Evolutionary conservation across 371 early-diverging fungal species (phyloP).

Genomic region (Paraphysoderma sedebokerense): DNA sequence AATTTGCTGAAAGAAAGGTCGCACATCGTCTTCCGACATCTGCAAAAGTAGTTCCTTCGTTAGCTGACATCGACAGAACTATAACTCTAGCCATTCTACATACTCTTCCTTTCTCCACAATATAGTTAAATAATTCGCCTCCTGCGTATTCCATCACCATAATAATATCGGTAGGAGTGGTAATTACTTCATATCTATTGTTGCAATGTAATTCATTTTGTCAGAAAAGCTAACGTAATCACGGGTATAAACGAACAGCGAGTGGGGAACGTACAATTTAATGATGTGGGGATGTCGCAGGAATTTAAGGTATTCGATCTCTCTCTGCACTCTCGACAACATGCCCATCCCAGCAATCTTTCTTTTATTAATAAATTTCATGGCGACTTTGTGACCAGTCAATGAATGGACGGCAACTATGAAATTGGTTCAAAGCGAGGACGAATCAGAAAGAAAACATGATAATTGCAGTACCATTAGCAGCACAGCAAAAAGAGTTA

Average conservation of each 20-base stretch:
- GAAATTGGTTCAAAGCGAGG: not conserved
- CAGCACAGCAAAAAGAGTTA: no score
- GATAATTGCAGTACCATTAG: no score
- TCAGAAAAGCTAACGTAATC: no score
- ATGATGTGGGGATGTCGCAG: conserved; percentile 96
- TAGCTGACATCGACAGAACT: no score
- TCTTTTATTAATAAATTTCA: conserved; percentile 82
- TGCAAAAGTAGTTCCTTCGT: conserved; percentile 10
- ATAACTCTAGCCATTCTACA: conserved; percentile 8
- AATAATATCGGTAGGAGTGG: conserved; percentile 86
- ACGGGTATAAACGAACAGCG: no score
- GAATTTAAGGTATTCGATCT: conserved; percentile 88
- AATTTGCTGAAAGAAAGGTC: conserved; percentile 92
- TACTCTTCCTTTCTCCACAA: conserved; percentile 52
- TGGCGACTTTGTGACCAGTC: conserved; percentile 82
- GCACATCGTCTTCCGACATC: conserved; percentile 79
- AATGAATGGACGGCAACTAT: conserved; percentile 78
- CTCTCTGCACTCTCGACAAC: conserved; percentile 86
- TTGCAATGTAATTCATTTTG: no score
- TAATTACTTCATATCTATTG: conserved; percentile 97
- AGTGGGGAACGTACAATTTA: conserved; percentile 78
- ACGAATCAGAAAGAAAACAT: no score
- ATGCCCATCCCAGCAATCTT: conserved; percentile 75
- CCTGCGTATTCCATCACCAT: conserved; percentile 97
- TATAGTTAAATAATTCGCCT: conserved; percentile 90